Evolutionary conservation across 371 early-diverging fungal species (phyloP), one percentile per base, ranked within the genome.

Genomic region (Capillidium rhysosporum): DNA sequence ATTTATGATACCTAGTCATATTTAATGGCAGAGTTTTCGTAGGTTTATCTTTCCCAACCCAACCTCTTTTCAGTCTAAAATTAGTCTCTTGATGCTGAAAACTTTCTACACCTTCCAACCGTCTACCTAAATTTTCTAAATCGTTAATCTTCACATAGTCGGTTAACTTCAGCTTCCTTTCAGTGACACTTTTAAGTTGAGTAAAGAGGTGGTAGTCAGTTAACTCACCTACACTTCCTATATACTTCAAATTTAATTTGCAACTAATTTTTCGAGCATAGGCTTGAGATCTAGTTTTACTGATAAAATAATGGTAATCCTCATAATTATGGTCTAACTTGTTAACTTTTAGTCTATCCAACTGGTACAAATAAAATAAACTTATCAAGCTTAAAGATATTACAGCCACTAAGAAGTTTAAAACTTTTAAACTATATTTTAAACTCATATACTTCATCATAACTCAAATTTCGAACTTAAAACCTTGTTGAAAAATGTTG

Each of bases 71-170:
- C 34, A 4, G 20, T 28, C 43, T 45, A 30, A 46, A 51, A n/a
- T 24, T 24, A 28, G 59, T 48, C 40, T 34, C 49, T 12, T 39
- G 57, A 1, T 40, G 52, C 49, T 46, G 51, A 21, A 45, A 24
- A 2, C 38, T 23, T 21, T 14, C 18, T 10, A 51, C 28, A 2
- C 51, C 51, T 7, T 38, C 20, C 9, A 20, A 9, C 38, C 56
- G 47, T 46, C 49, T 44, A 23, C 52, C 46, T 12, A 56, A 40
- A 10, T 46, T 38, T 14, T 45, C 2, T 29, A 14, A 9, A 47
- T 23, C 8, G 10, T 29, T 29, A 14, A 16, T 47, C 29, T 4
- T 16, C 14, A 2, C 26, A 47, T 12, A 16, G 10, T 47, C 23
- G 4, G 48, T 12, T 12, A 3, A 26, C 14, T 23, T 28, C 23